Evolutionary conservation across 805 yeast species (phyloP), one percentile per base, ranked within the genome.

Genomic region (Blastobotrys mokoenaii): DNA sequence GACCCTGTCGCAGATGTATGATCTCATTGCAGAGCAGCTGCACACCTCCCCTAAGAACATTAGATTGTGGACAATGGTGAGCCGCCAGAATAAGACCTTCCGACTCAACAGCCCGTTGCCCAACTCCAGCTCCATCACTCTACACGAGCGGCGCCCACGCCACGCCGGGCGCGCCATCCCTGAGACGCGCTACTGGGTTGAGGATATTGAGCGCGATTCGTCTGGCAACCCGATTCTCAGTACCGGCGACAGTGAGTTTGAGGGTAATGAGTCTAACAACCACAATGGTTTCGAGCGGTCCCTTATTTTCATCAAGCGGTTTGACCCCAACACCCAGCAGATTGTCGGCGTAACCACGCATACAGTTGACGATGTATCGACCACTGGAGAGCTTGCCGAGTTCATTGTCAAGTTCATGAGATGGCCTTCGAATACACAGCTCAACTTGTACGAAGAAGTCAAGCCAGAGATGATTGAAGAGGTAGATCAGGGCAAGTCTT

Each of bases 311-410:
- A 53, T 87, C 42, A 87, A 88, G 61, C 71, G 72, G 50, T 87
- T 82, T 63, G 89, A 87, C 56, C 72, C 70, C 1, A 57, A 59
- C 3, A 54, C 63, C 0, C 82, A 79, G 58, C 60, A 68, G 3
- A 59, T 86, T n/a, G 63, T 60, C n/a, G 95, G 95, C 1, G 63
- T 83, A 15, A 74, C 84, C 0, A 84, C 84, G 54, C 59, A 71
- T 2, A 62, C 70, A 15, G 78, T 83, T 1, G 61, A 71, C 10
- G 72, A 71, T 43, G 73, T 72, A 40, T 76, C 73, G 16, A 56
- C 60, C 29, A 70, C 70, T 41, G 51, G 56, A n/a, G 63, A 55
- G 10, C 46, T 71, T 20, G 44, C 64, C 20, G 54, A 54, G 7
- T 10, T 16, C 10, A 52, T 62, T 41, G 38, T 30, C 10, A 35